Conservation (phyloP, 2,329 filamentous ascomycete genomes). For the Diplodia mutila region DNA sequence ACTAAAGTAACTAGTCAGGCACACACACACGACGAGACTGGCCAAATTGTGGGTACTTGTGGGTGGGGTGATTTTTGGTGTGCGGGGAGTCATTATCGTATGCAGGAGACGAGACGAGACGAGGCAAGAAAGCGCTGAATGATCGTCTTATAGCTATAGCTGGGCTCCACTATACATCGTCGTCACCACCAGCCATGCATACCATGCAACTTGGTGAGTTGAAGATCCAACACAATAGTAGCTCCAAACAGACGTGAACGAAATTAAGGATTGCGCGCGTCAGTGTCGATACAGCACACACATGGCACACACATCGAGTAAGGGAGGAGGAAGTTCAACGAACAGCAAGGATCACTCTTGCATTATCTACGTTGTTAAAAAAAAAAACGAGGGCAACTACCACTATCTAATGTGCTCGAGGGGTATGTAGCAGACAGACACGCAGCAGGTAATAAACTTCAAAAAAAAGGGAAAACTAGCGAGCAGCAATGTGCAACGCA, state of each 20-base stretch:
- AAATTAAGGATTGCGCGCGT: not conserved
- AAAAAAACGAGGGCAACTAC: slow-evolving; percentile 11
- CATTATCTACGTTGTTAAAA: slow-evolving; percentile 18
- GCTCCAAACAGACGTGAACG: not conserved
- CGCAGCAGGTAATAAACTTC: not conserved
- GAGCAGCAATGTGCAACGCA: slow-evolving; percentile 6
- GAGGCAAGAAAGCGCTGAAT: no score
- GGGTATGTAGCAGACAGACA: slow-evolving; percentile 22
- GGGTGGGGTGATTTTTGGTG: not conserved
- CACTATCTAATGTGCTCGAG: slow-evolving; percentile 24
- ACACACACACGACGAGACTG: not conserved
- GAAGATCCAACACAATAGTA: no score
- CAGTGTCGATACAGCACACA: not conserved
- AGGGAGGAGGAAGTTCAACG: not conserved
- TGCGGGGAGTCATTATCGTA: not conserved
- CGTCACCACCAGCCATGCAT: not conserved
- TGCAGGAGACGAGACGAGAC: not conserved
- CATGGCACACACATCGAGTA: not conserved
- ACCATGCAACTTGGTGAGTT: not conserved
- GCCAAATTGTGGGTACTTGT: not conserved
- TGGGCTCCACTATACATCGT: not conserved
- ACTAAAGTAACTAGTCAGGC: not conserved
- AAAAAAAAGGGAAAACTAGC: not conserved
- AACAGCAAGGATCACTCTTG: slow-evolving; percentile 9
- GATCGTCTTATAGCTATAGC: not conserved